Conservation (phyloP, 495 filamentous ascomycete genomes). For the Hypoxylon perforatum region DNA sequence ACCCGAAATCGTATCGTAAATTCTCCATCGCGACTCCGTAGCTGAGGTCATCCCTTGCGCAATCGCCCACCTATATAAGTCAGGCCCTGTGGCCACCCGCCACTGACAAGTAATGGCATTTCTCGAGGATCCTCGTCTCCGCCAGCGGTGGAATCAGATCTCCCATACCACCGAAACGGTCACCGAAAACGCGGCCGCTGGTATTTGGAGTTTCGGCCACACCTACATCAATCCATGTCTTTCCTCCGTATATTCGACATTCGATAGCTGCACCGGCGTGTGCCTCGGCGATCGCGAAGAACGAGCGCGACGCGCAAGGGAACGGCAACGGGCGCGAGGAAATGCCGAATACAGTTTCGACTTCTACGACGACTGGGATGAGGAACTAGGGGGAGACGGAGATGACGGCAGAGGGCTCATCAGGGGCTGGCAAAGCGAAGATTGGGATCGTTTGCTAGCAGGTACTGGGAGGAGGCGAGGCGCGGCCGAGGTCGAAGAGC, state of each 20-base stretch:
- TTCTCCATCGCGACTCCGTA: slow-evolving; percentile 15
- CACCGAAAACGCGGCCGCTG: slow-evolving; percentile 88
- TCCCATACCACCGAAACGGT: slow-evolving; percentile 91
- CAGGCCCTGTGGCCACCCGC: slow-evolving; percentile 14
- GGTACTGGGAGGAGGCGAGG: slow-evolving; percentile 70
- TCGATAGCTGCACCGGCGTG: slow-evolving; percentile 74
- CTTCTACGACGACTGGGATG: slow-evolving; percentile 99
- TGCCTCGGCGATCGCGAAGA: slow-evolving; percentile 82
- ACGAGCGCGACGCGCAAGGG: slow-evolving; percentile 71
- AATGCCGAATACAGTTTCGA: slow-evolving; percentile 88
- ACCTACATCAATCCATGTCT: slow-evolving; percentile 87
- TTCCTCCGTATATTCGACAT: slow-evolving; percentile 68
- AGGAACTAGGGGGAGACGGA: slow-evolving; percentile 71
- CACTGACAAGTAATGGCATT: slow-evolving; percentile 57
- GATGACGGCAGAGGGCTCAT: slow-evolving; percentile 67
- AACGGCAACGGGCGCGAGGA: slow-evolving; percentile 66
- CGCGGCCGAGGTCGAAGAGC: slow-evolving; percentile 62
- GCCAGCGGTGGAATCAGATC: slow-evolving; percentile 92
- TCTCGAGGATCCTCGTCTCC: slow-evolving; percentile 90
- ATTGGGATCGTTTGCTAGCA: slow-evolving; percentile 87
- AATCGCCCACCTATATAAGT: slow-evolving; percentile 17
- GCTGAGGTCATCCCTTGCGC: neutral
- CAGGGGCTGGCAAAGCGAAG: slow-evolving; percentile 78
- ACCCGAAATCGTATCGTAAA: slow-evolving; percentile 10
- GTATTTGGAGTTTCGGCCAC: slow-evolving; percentile 88